Conservation (phyloP, 2,329 filamentous ascomycete species). For the Botrytis fragariae region DNA sequence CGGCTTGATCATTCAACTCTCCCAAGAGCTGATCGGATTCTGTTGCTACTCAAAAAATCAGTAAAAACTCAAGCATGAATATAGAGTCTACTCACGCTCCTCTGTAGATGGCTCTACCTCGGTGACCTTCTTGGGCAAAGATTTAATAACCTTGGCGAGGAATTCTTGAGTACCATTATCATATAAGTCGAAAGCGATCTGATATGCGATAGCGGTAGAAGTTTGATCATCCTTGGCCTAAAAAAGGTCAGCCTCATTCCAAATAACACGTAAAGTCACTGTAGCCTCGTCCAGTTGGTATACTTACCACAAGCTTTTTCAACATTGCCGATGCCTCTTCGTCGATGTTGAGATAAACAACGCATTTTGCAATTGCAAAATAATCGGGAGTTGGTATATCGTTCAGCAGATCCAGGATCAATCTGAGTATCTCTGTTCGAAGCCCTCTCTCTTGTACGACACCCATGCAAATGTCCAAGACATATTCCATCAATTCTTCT, state of each 20-base stretch:
- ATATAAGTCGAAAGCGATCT: conserved; percentile 96
- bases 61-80: neutral
- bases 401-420: conserved; percentile 93
- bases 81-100: conserved; percentile 39
- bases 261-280: conserved; percentile 3
- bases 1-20: conserved; percentile 47
- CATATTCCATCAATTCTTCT: conserved; percentile 96
- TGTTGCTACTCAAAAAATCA: conserved; percentile 23
- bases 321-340: conserved; percentile 87
- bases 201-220: conserved; percentile 84
- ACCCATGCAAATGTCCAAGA: conserved; percentile 94
- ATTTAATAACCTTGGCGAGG: conserved; percentile 80
- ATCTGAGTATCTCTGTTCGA: conserved; percentile 76
- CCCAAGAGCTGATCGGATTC: conserved; percentile 56
- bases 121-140: conserved; percentile 59
- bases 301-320: conserved; percentile 63
- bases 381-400: conserved; percentile 92
- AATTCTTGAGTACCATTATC: conserved; percentile 99
- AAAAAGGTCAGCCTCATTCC: conserved; percentile 2
- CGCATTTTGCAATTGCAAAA: conserved; percentile 96
- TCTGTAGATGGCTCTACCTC: conserved; percentile 42
- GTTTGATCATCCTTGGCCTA: conserved; percentile 67
- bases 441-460: conserved; percentile 91
- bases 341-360: conserved; percentile 91
- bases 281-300: neutral